These are phyloP conservation scores for Picea sitchensis DNA, from an alignment of 75 land plant species.

Conservation along the genomic window DNA sequence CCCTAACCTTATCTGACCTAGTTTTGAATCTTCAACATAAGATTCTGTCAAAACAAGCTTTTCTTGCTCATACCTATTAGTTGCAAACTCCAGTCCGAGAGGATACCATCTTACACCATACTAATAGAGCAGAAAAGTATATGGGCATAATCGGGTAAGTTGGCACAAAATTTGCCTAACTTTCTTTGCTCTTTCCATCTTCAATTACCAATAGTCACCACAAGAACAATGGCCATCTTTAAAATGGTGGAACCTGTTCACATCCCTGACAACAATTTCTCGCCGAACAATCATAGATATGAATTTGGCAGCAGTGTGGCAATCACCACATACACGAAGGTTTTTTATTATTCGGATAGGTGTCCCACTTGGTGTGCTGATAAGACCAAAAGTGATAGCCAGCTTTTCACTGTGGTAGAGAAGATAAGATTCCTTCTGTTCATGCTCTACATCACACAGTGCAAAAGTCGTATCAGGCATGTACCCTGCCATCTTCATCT, in stretches of 20 bases:
- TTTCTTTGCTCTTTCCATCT: no score
- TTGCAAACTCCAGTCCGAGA: no score
- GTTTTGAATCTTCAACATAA: no score
- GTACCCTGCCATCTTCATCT: neutral
- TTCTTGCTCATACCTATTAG: no score
- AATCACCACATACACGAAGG: neutral
- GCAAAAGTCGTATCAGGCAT: neutral
- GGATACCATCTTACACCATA: no score
- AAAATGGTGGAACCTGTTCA: conserved; percentile 1
- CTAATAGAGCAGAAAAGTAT: no score
- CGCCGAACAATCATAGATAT: neutral
- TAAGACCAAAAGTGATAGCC: neutral
- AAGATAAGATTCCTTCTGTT: neutral
- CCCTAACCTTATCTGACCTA: no score
- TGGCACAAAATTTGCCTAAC: no score
- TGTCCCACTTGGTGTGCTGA: neutral
- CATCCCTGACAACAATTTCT: neutral
- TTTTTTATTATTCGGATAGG: neutral
- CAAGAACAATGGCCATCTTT: neutral
- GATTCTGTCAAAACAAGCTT: no score
- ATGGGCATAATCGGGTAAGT: no score
- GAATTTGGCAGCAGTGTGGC: neutral
- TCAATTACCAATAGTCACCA: neutral
- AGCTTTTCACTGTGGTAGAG: neutral
- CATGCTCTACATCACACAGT: neutral